Percentiles rank a stretch among this genome's conserved stretches.
These are phyloP conservation scores for Bipolaris sorokiniana DNA, from an alignment of 2,329 filamentous ascomycete species.

Conservation along the genomic window DNA sequence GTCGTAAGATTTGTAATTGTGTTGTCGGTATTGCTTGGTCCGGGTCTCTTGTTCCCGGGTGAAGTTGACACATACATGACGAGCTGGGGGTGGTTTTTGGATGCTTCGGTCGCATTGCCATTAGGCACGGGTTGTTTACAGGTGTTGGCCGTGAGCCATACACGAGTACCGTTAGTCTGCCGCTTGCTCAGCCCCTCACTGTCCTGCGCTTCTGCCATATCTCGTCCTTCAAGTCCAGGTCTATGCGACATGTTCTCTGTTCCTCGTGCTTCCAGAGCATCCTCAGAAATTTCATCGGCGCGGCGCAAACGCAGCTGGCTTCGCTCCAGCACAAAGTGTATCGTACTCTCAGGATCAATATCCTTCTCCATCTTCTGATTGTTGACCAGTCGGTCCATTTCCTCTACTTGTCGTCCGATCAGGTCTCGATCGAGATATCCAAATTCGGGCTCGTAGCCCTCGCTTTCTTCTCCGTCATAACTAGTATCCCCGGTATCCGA, in stretches of 20 bases:
- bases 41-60: conserved; percentile 67
- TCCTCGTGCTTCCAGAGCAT: conserved; percentile 33
- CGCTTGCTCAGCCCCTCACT: conserved; percentile 25
- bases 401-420: conserved; percentile 63
- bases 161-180: conserved; percentile 44
- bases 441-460: conserved; percentile 67
- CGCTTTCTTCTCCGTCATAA: conserved; percentile 41
- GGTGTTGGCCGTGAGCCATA: conserved; percentile 87
- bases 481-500: conserved; percentile 32
- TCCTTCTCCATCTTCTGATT: conserved; percentile 68
- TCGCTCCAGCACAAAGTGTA: conserved; percentile 69
- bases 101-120: conserved; percentile 52
- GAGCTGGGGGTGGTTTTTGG: conserved; percentile 65
- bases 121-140: conserved; percentile 75
- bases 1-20: conserved; percentile 51
- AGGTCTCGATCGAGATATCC: conserved; percentile 66
- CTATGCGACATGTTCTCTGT: conserved; percentile 19
- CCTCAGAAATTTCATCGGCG: conserved; percentile 33
- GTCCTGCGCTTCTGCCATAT: background rate
- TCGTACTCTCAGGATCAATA: conserved; percentile 66
- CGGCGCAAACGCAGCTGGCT: conserved; percentile 58
- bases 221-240: background rate
- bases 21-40: conserved; percentile 60
- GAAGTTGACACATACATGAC: conserved; percentile 77
- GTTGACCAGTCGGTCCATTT: conserved; percentile 62